Base-by-base conservation (phyloP, 1,284 basidiomycete genomes). In the Sanghuangporus baumii region DNA sequence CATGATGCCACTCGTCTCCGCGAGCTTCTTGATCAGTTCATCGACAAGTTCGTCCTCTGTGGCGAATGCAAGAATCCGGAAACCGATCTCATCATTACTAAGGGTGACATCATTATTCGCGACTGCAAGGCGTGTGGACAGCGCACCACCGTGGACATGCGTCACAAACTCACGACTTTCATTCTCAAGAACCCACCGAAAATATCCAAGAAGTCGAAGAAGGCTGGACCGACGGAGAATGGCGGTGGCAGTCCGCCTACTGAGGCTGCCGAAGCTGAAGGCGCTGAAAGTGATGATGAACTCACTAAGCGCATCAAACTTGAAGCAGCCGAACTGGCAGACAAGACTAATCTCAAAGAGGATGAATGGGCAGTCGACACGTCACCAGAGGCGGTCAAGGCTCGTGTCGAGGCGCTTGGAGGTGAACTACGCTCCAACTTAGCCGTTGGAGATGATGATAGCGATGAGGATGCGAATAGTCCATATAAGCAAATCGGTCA, bases 91-190 rank as follows among this genome's bases (percentile, higher is more conserved):
- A 80, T 96, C 78, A 88, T 98, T 73, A 86, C 92, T 72, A 94
- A 93, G 76, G 84, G 81, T 63, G 96, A 98, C 72, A 84, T 89
- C 69, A 96, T 99, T 74, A 86, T 92, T 69, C 87, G 96, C 66
- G 95, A 99, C 76, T 99, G 96, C 84, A 99, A 99, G 79, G 97
- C 96, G 3, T 99, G 96, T 71, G 96, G 96, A 59, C 88, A 95
- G 72, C 87, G 93, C 69, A 96, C 91, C 43, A 86, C 81, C 57
- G 86, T 99, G 67, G 95, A 99, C 76, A 98, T 98, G 94, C 84
- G 94, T 55, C 96, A 99, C 82, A 98, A 96, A 79, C 84, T 99
- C 65, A 91, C 91, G 52, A 96, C 96, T 2, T 99, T 93, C 80
- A 98, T 99, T 74, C 72, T 97, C 72, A 98, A 97, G 81, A 99